Conservation (phyloP, 345 rosid genomes). For the Salix brachista region DNA sequence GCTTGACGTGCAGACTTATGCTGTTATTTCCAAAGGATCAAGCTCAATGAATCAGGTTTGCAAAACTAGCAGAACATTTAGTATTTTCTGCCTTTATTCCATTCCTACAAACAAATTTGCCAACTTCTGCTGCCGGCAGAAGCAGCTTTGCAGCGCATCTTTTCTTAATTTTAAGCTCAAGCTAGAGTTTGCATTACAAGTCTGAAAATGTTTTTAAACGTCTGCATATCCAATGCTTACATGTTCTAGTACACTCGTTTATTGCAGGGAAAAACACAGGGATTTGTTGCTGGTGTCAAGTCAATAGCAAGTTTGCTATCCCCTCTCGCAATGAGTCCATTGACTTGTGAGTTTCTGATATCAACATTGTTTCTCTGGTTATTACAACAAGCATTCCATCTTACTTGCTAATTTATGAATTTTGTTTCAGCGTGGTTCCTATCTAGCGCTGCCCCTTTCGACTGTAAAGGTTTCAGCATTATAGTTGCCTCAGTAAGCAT, state of each 20-base stretch:
- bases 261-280: conserved; percentile 50
- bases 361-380: background rate
- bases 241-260: background rate
- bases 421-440: conserved; percentile 44
- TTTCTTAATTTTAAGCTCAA: background rate
- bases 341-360: conserved; percentile 35
- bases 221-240: background rate
- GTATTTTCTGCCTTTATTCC: background rate
- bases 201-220: background rate
- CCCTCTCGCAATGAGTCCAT: conserved; percentile 51
- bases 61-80: background rate
- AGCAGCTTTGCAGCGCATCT: background rate
- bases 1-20: conserved; percentile 38
- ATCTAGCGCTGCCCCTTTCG: conserved; percentile 43
- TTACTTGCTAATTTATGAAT: background rate
- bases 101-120: background rate
- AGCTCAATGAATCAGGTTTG: conserved; percentile 46
- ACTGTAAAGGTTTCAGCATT: conserved; percentile 56
- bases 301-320: conserved; percentile 45
- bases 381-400: background rate
- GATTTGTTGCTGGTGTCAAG: conserved; percentile 47
- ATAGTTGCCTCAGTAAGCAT: conserved; percentile 42
- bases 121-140: background rate
- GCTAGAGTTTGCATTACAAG: background rate
- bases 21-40: conserved; percentile 52